Evolutionary conservation across 2,329 filamentous ascomycete species (phyloP).

Genomic region (Colletotrichum gloeosporioides): DNA sequence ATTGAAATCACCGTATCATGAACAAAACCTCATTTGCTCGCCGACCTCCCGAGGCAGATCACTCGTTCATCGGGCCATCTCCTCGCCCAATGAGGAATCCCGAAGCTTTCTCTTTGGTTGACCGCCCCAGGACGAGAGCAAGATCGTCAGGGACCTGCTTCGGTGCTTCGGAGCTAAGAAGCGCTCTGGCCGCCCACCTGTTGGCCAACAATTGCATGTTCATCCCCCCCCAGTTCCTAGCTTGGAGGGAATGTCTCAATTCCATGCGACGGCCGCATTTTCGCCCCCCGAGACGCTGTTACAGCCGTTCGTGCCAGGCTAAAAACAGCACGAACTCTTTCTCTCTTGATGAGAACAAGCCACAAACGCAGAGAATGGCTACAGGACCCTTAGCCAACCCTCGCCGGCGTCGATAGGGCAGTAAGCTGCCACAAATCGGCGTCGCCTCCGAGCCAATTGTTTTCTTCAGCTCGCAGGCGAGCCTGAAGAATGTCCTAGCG

Average conservation of each 20-base stretch:
- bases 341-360: not conserved
- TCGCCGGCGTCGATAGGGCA: not conserved
- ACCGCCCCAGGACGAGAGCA: not conserved
- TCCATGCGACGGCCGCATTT: constrained; percentile 8
- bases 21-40: not conserved
- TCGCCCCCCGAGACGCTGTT: not conserved
- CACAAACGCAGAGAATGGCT: not conserved
- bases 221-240: not conserved
- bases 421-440: not conserved
- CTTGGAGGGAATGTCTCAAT: not conserved
- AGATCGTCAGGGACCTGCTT: not conserved
- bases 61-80: not conserved
- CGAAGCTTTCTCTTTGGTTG: not conserved
- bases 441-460: not conserved
- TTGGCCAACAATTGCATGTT: not conserved
- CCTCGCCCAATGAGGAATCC: not conserved
- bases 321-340: not conserved
- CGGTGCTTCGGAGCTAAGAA: not conserved
- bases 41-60: not conserved
- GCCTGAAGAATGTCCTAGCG: not conserved
- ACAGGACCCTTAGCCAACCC: not conserved
- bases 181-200: constrained; percentile 6
- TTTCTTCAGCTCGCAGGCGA: not conserved
- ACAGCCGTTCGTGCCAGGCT: not conserved
- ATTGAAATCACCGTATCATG: not conserved